Evolutionary conservation across 2,329 filamentous ascomycete genomes (phyloP).

Genomic region (Penicillium concentricum): DNA sequence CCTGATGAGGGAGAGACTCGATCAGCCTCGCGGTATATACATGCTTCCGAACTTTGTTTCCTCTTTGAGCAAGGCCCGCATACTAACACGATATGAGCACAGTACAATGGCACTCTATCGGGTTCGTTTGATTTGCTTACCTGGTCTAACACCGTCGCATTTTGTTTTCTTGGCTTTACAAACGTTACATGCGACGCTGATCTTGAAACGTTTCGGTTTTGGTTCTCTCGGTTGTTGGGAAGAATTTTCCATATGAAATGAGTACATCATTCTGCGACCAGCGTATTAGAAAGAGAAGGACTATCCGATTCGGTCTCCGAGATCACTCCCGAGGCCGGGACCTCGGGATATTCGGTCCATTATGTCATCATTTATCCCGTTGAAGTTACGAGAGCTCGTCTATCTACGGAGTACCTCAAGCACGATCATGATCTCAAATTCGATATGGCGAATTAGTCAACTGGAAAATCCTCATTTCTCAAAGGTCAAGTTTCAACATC

Average conservation of each 20-base stretch:
- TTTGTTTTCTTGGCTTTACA: conserved; percentile 9
- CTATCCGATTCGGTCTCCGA: not conserved
- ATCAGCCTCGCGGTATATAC: conserved; percentile 4
- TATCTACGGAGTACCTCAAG: too few relatives aligned
- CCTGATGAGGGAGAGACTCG: not conserved
- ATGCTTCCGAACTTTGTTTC: conserved; percentile 1
- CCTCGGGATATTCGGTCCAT: not conserved
- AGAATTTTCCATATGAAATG: not conserved
- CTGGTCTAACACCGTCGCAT: conserved; percentile 4
- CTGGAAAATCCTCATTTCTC: too few relatives aligned
- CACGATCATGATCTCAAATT: too few relatives aligned
- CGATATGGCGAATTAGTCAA: too few relatives aligned
- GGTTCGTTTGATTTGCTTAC: not conserved
- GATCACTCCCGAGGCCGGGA: not conserved
- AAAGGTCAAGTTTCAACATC: too few relatives aligned
- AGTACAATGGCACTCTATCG: not conserved
- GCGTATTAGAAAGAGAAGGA: not conserved
- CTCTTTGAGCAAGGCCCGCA: conserved; percentile 11
- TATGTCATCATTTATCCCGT: conserved; percentile 3
- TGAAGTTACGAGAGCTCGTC: too few relatives aligned
- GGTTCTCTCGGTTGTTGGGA: not conserved
- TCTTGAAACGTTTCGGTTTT: conserved; percentile 1
- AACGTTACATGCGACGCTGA: conserved; percentile 2
- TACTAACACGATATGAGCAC: conserved; percentile 3
- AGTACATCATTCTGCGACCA: conserved; percentile 6